These are phyloP conservation scores for Penicillium sp. DNA, from an alignment of 2,329 filamentous ascomycete genomes.

Conservation along the genomic window DNA sequence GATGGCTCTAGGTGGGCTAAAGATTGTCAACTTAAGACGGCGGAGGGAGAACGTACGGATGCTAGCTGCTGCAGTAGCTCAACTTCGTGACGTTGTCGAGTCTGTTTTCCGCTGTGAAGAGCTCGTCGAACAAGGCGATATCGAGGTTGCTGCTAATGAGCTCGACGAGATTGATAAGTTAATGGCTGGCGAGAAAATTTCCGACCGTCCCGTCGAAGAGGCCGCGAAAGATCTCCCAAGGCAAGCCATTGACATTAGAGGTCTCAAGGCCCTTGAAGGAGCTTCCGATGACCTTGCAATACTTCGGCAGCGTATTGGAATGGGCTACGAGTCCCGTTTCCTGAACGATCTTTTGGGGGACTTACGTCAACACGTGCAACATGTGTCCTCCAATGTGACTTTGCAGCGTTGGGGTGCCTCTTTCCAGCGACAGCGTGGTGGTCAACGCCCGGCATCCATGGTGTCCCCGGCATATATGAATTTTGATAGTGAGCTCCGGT, in stretches of 20 bases:
- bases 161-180: slow-evolving; percentile 75
- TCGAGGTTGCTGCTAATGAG: slow-evolving; percentile 71
- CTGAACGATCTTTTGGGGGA: slow-evolving; percentile 72
- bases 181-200: slow-evolving; percentile 64
- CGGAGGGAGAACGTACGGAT: slow-evolving; percentile 78
- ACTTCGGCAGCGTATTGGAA: slow-evolving; percentile 75
- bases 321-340: slow-evolving; percentile 77
- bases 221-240: slow-evolving; percentile 26
- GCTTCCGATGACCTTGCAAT: slow-evolving; percentile 71
- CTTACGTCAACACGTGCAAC: slow-evolving; percentile 71
- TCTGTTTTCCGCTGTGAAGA: slow-evolving; percentile 71
- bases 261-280: slow-evolving; percentile 72
- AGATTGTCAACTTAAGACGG: slow-evolving; percentile 76
- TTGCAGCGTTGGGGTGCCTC: slow-evolving; percentile 79
- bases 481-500: slow-evolving; percentile 64
- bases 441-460: slow-evolving; percentile 61
- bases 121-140: slow-evolving; percentile 74
- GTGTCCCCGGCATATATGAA: slow-evolving; percentile 73
- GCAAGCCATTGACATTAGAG: slow-evolving; percentile 63
- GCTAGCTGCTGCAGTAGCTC: slow-evolving; percentile 74
- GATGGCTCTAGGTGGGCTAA: slow-evolving; percentile 76
- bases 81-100: slow-evolving; percentile 73
- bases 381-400: slow-evolving; percentile 65
- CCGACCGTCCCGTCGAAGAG: slow-evolving; percentile 26
- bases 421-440: slow-evolving; percentile 65